Conservation (phyloP, 2,329 filamentous ascomycete species). For the Monosporascus sp. region DNA sequence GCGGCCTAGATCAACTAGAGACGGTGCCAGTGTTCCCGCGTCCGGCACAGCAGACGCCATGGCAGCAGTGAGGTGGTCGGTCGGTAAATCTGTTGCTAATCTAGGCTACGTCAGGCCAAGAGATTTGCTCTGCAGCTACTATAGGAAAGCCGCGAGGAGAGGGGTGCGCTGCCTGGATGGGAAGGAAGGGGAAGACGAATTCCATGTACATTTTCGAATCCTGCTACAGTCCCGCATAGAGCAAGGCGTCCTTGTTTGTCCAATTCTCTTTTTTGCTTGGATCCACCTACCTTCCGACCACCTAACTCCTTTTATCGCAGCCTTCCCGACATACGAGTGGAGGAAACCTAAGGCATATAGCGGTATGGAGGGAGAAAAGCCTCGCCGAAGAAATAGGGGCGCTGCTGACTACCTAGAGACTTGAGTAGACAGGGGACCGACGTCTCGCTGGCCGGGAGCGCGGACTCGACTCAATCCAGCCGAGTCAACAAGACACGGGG, state of each 20-base stretch:
- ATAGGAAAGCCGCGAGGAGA: too few relatives aligned
- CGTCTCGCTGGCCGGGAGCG: too few relatives aligned
- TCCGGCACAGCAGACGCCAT: conserved; percentile 59
- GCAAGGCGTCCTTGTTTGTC: conserved; percentile 21
- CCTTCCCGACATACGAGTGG: too few relatives aligned
- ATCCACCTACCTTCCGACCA: conserved; percentile 4
- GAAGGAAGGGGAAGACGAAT: background rate
- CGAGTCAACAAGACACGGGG: too few relatives aligned
- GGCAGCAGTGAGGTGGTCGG: conserved; percentile 42
- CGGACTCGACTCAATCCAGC: too few relatives aligned
- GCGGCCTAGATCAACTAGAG: conserved; percentile 70
- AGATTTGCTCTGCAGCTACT: too few relatives aligned
- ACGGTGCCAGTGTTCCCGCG: conserved; percentile 84
- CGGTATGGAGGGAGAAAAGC: background rate
- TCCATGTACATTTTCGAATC: background rate
- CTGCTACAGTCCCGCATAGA: conserved; percentile 17
- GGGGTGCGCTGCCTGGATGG: too few relatives aligned
- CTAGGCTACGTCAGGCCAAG: too few relatives aligned
- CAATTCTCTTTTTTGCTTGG: conserved; percentile 11
- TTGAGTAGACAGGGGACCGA: too few relatives aligned
- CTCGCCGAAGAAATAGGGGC: background rate
- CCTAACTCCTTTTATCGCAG: background rate
- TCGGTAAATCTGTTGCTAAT: too few relatives aligned
- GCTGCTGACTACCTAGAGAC: too few relatives aligned
- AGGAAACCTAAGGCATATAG: too few relatives aligned